Percentiles rank a stretch among this genome's conserved stretches.
Conservation (phyloP, 2,329 filamentous ascomycete species). For the Verticillium nubilum region DNA sequence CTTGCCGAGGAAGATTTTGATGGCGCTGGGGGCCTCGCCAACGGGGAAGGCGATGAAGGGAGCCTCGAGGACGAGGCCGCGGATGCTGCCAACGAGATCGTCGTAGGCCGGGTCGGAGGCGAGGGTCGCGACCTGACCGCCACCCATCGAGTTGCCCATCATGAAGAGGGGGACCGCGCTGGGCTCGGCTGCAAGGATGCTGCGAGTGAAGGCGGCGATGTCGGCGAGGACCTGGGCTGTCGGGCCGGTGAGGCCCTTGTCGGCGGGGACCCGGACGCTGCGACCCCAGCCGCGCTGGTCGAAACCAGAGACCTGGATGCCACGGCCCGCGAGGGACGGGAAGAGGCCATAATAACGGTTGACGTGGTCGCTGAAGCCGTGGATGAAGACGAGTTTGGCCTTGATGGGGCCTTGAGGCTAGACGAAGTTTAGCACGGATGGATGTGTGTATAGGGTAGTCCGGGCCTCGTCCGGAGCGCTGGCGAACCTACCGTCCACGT, state of each 20-base stretch:
- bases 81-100: conserved; percentile 53
- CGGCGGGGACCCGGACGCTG: conserved; percentile 53
- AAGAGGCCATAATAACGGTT: conserved; percentile 74
- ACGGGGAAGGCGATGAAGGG: conserved; percentile 73
- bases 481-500: conserved; percentile 48
- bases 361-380: conserved; percentile 86
- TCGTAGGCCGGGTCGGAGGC: conserved; percentile 44
- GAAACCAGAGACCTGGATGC: conserved; percentile 71
- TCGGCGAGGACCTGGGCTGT: conserved; percentile 71
- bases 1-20: conserved; percentile 62
- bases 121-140: conserved; percentile 65
- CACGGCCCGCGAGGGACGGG: conserved; percentile 59
- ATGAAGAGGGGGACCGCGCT: conserved; percentile 62
- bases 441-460: not conserved
- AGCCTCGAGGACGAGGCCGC: conserved; percentile 70
- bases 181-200: conserved; percentile 34
- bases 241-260: conserved; percentile 68
- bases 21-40: conserved; percentile 53
- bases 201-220: conserved; percentile 68
- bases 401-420: conserved; percentile 51
- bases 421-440: conserved; percentile 5
- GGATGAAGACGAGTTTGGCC: conserved; percentile 75
- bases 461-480: not conserved
- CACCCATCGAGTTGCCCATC: conserved; percentile 89
- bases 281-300: conserved; percentile 90